Percentiles rank a stretch among this genome's conserved stretches.
phyloP scores from a whole-genome alignment of 805 yeast genomes.

The Ogataea trehaloabstinens region DNA sequence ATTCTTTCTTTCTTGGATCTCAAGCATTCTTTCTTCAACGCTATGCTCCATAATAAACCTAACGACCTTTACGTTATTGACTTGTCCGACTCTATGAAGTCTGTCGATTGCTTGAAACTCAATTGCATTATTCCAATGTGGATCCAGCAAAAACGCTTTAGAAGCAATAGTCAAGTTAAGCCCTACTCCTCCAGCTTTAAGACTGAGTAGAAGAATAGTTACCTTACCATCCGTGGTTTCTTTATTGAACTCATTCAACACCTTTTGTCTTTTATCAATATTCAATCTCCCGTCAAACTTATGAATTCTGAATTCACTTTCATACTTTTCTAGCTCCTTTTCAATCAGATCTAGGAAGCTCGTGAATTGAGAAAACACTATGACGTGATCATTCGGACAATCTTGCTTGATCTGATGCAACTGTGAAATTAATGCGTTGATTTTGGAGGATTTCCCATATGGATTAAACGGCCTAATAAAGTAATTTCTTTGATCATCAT shows the following conservation, averaged over 20 bases:
- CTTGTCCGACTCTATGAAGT: constrained; percentile 88
- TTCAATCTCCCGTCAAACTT: constrained; percentile 83
- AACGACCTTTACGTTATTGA: constrained; percentile 63
- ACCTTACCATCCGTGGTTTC: constrained; percentile 25
- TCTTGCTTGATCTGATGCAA: constrained; percentile 51
- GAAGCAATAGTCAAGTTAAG: constrained; percentile 83
- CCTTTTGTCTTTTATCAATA: constrained; percentile 59
- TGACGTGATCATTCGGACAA: constrained; percentile 66
- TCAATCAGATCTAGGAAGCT: constrained; percentile 75
- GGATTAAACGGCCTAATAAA: constrained; percentile 45
- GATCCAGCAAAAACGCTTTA: constrained; percentile 87
- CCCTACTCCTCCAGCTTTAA: constrained; percentile 96
- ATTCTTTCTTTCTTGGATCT: constrained; percentile 81
- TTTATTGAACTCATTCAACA: constrained; percentile 53
- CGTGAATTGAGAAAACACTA: constrained; percentile 90
- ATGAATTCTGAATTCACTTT: constrained; percentile 49
- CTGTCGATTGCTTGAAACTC: constrained; percentile 92
- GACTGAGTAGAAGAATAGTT: constrained; percentile 60
- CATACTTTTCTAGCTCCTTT: constrained; percentile 46
- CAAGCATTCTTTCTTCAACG: constrained; percentile 85
- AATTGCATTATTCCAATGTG: constrained; percentile 95
- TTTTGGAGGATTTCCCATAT: constrained; percentile 63
- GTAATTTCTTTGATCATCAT: constrained; percentile 18
- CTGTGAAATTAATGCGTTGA: constrained; percentile 64
- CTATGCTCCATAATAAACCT: constrained; percentile 80